Evolutionary conservation across 2,329 filamentous ascomycete species (phyloP), one percentile per base, ranked within the genome.

Genomic region (Harringtonia aguacate): DNA sequence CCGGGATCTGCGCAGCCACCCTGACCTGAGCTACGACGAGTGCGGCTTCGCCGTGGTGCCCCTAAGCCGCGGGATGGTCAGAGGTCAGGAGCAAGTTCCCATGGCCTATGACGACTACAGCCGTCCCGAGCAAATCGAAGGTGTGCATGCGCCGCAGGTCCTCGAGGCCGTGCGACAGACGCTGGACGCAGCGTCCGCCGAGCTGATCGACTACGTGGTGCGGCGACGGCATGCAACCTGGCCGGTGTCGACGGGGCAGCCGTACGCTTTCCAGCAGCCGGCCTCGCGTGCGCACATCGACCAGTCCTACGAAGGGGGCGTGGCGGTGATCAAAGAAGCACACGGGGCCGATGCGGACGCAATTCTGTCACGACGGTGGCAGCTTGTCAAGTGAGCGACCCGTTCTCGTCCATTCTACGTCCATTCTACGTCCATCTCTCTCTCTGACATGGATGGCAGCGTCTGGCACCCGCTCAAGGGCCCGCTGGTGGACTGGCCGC

Each of bases 291-390:
- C 48, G 2, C 48, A 50, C 31, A 50, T 50, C 14, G 48, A 50
- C 43, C 48, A 50, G 30, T 46, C 48, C 5, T 68, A 70, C 38
- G 52, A 52, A 15, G 48, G 48, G 27, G 69, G 70, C 5, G 59
- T 79, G 7, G 75, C 72, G 0, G 67, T 81, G 2, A 61, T 75
- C 15, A 72, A 73, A 41, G 76, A 79, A 58, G 75, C 69, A 3
- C 47, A 46, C 14, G 44, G 44, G n/a, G 39, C 37, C 2, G 39
- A 39, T 1, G 47, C 47, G 4, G 41, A 46, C 0, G 39, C 39
- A 1, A 30, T 47, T 2, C 20, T 49, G 18, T 15, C 24, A 0
- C 39, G 36, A 4, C 22, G 45, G 8, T 49, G 47, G 45, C 47
- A 49, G 40, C 29, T 49, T 2, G 47, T 49, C 6, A 49, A 49